Conservation (phyloP, 768 basidiomycete genomes). For the Tylopilus plumbeoviolaceoides region DNA sequence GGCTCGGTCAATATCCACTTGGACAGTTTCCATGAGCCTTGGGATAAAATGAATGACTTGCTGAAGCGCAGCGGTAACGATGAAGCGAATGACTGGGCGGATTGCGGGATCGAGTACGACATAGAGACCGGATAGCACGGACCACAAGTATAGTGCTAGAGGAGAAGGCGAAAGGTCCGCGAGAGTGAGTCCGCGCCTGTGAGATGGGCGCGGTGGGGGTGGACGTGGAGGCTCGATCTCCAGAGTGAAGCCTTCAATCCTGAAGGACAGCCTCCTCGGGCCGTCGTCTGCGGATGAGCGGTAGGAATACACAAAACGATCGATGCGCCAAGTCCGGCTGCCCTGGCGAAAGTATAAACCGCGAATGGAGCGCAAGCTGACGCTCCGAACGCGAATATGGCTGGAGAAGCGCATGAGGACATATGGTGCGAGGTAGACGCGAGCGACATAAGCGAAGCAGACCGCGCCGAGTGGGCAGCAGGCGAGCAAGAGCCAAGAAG, state of each 20-base stretch:
- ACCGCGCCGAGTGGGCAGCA: constrained; percentile 50
- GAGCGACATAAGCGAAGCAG: constrained; percentile 53
- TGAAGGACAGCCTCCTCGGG: constrained; percentile 56
- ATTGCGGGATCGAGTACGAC: constrained; percentile 52
- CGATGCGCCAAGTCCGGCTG: constrained; percentile 52
- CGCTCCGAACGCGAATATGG: constrained; percentile 63
- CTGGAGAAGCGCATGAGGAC: constrained; percentile 54
- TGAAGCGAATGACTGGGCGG: constrained; percentile 56
- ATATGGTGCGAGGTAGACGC: constrained; percentile 66
- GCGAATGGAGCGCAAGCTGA: constrained; percentile 74
- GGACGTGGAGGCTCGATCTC: constrained; percentile 36
- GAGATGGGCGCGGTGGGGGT: constrained; percentile 18
- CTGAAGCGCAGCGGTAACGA: constrained; percentile 52
- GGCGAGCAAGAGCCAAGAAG: constrained; percentile 40
- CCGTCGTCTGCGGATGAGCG: constrained; percentile 43
- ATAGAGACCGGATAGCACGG: constrained; percentile 34
- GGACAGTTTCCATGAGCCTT: constrained; percentile 60
- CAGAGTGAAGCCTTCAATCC: constrained; percentile 57
- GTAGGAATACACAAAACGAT: constrained; percentile 62
- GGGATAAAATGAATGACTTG: constrained; percentile 63
- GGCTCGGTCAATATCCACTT: constrained; percentile 61
- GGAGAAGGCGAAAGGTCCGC: constrained; percentile 36
- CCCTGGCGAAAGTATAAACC: constrained; percentile 66
- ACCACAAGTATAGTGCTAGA: constrained; percentile 33
- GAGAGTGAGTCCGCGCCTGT: constrained; percentile 42